These are phyloP conservation scores for Penicillium sp. DNA, from an alignment of 2,329 filamentous ascomycete species.

Conservation along the genomic window DNA sequence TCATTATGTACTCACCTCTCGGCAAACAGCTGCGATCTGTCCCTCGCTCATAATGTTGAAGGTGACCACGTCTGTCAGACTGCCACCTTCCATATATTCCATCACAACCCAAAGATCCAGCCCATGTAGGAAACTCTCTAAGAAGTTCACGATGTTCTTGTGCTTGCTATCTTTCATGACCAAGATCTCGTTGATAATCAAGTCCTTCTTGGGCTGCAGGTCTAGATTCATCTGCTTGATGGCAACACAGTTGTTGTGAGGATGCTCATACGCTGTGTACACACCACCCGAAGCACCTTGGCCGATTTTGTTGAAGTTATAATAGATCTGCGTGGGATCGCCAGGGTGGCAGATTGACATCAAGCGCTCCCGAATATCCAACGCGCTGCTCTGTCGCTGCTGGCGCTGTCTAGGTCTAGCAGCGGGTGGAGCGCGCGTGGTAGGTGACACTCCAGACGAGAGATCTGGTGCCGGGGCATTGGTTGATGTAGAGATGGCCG, in stretches of 20 bases:
- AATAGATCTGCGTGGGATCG: conserved; percentile 85
- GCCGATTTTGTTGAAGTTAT: conserved; percentile 87
- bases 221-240: conserved; percentile 99
- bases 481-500: conserved; percentile 39
- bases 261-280: conserved; percentile 82
- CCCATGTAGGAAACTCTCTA: conserved; percentile 88
- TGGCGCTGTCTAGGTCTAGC: conserved; percentile 72
- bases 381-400: conserved; percentile 72
- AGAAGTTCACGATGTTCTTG: conserved; percentile 98
- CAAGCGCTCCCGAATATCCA: conserved; percentile 79
- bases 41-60: conserved; percentile 99
- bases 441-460: conserved; percentile 39
- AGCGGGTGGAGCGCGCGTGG: conserved; percentile 50
- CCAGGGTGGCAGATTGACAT: conserved; percentile 87
- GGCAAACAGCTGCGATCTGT: conserved; percentile 92
- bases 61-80: conserved; percentile 94
- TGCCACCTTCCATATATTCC: conserved; percentile 99
- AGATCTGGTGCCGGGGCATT: conserved; percentile 31
- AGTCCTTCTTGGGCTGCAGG: conserved; percentile 96
- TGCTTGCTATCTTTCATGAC: conserved; percentile 99
- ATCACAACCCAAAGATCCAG: conserved; percentile 98
- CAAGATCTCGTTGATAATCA: conserved; percentile 98
- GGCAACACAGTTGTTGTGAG: conserved; percentile 82
- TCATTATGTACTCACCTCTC: conserved; percentile 59
- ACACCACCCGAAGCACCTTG: conserved; percentile 97